phyloP scores from a whole-genome alignment of 306 rosid genomes.

The Ormosia semicastrata region DNA sequence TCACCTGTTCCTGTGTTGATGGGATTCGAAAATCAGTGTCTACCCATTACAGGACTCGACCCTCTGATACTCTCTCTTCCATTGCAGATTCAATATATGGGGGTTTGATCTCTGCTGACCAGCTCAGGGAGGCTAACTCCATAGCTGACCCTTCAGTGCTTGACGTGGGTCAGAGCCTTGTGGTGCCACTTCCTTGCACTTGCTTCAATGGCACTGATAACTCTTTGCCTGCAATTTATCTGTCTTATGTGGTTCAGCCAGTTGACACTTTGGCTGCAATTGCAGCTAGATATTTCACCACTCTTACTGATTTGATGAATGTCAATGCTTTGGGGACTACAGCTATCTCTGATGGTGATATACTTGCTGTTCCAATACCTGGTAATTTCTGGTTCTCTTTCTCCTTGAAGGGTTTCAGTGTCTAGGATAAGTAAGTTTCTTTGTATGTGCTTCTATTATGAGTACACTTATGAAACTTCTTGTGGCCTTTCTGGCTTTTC shows the following conservation, averaged over 20 bases:
- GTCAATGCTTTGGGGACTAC: conserved; percentile 78
- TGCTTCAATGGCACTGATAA: conserved; percentile 81
- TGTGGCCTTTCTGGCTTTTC: neutral
- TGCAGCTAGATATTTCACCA: conserved; percentile 59
- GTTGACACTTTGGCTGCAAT: conserved; percentile 57
- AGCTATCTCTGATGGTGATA: conserved; percentile 56
- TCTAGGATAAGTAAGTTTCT: too few relatives aligned
- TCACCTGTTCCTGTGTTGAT: conserved; percentile 68
- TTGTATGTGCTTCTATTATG: too few relatives aligned
- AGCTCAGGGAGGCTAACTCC: conserved; percentile 76
- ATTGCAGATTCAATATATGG: conserved; percentile 62
- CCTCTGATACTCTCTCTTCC: conserved; percentile 64
- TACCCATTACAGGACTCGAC: conserved; percentile 63
- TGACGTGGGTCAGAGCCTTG: conserved; percentile 65
- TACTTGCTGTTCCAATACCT: conserved; percentile 66
- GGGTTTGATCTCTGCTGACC: conserved; percentile 73
- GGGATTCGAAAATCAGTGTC: conserved; percentile 79
- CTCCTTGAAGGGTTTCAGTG: too few relatives aligned
- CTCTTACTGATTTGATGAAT: conserved; percentile 80
- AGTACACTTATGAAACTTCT: too few relatives aligned
- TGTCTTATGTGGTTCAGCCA: conserved; percentile 68
- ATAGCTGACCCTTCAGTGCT: conserved; percentile 64
- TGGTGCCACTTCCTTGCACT: conserved; percentile 78
- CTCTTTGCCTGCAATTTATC: conserved; percentile 64
- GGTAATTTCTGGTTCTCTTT: conserved; percentile 35